Evolutionary conservation across 208 protist genomes (phyloP).

Genomic region (Leishmania aethiopica): DNA sequence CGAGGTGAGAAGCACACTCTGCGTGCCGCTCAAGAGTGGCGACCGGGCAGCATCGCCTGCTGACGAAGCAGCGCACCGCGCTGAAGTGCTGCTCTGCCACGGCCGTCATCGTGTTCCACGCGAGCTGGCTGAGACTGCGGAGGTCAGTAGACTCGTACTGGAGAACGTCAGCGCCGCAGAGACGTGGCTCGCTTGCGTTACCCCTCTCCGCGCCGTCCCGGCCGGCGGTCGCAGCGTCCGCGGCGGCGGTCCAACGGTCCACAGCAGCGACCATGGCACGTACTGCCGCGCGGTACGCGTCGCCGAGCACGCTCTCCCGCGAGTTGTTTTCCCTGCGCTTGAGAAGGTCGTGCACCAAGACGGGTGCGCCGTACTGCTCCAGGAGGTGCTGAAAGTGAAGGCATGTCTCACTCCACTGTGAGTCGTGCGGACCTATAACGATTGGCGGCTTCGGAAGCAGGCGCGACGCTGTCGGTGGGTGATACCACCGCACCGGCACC

Average conservation of each 20-base stretch:
- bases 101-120: constrained; percentile 77
- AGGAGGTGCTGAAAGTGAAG: constrained; percentile 94
- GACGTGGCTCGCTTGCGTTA: background rate
- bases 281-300: constrained; percentile 75
- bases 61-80: constrained; percentile 58
- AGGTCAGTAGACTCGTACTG: constrained; percentile 89
- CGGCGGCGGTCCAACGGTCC: background rate
- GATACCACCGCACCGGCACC: constrained; percentile 87
- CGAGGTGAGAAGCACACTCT: background rate
- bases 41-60: constrained; percentile 5
- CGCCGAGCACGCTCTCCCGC: constrained; percentile 79
- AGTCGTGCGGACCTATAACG: constrained; percentile 44
- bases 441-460: constrained; percentile 90
- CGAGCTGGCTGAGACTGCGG: constrained; percentile 48
- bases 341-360: constrained; percentile 94
- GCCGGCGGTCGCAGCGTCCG: background rate
- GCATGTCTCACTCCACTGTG: constrained; percentile 59
- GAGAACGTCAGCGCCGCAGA: constrained; percentile 44
- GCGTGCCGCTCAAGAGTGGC: background rate
- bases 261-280: constrained; percentile 51
- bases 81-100: constrained; percentile 48
- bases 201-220: background rate
- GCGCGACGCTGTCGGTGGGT: constrained; percentile 47
- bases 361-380: constrained; percentile 85
- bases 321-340: constrained; percentile 87